These are phyloP conservation scores for Wickerhamomyces subpelliculosus DNA, from an alignment of 805 yeast genomes.

Conservation along the genomic window DNA sequence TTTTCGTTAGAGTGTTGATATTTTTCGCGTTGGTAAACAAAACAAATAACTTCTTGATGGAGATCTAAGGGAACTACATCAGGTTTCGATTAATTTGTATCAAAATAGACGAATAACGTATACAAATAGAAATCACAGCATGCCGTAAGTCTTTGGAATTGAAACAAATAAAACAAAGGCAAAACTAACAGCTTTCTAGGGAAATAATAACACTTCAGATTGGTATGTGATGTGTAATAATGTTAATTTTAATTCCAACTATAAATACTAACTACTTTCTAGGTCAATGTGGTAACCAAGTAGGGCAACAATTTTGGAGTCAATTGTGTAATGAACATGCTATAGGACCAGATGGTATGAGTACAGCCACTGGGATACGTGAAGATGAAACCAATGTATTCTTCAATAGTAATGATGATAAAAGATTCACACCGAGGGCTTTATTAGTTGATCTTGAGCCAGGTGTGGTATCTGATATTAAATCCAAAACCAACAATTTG, in stretches of 20 bases:
- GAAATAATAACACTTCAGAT: constrained; percentile 68
- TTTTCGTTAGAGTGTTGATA: too few relatives aligned
- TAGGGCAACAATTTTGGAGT: constrained; percentile 89
- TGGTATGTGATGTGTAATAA: constrained; percentile 25
- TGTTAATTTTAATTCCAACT: too few relatives aligned
- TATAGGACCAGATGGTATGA: constrained; percentile 36
- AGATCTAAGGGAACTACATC: too few relatives aligned
- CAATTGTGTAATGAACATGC: constrained; percentile 87
- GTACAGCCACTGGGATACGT: constrained; percentile 21
- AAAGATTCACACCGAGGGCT: constrained; percentile 84
- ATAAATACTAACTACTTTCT: background rate
- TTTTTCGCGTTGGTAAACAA: background rate
- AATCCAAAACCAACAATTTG: constrained; percentile 46
- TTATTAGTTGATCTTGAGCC: constrained; percentile 87
- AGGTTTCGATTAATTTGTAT: too few relatives aligned
- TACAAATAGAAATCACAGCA: background rate
- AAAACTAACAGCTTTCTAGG: constrained; percentile 20
- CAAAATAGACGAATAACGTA: too few relatives aligned
- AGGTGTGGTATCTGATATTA: constrained; percentile 65
- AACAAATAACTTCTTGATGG: background rate
- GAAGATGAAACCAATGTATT: constrained; percentile 80
- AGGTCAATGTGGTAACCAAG: constrained; percentile 97
- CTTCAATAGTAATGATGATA: constrained; percentile 68
- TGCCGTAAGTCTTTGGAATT: background rate
- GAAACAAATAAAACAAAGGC: background rate